Conservation (phyloP, 495 filamentous ascomycete genomes). For the Pyrenula aspistea region DNA sequence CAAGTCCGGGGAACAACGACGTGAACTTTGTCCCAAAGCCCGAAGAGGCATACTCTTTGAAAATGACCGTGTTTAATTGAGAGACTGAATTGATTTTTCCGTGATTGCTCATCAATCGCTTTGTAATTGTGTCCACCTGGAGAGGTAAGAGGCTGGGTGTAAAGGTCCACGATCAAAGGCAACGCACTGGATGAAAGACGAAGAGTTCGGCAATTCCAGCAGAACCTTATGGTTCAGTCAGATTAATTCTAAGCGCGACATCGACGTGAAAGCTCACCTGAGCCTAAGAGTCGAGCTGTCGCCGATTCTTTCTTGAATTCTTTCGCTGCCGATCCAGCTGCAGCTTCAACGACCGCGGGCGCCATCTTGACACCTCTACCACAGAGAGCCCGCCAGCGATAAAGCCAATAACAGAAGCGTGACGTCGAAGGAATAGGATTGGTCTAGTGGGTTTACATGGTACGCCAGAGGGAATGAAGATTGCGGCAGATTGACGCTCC, state of each 20-base stretch:
- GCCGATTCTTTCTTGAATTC: conserved; percentile 80
- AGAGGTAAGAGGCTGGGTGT: conserved; percentile 1
- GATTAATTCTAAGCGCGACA: no score
- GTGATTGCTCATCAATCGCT: conserved; percentile 98
- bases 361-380: conserved; percentile 35
- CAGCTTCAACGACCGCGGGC: conserved; percentile 31
- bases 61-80: conserved; percentile 79
- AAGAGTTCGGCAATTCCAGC: conserved; percentile 93
- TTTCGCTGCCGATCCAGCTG: conserved; percentile 41
- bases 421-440: no score
- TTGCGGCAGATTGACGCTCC: no score
- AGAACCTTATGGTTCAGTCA: conserved; percentile 44
- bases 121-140: conserved; percentile 94
- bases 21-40: conserved; percentile 67
- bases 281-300: conserved; percentile 75
- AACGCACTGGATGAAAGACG: conserved; percentile 81
- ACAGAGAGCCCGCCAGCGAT: no score
- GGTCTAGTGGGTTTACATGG: no score
- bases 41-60: conserved; percentile 76
- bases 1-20: conserved; percentile 90
- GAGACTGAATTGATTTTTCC: conserved; percentile 46
- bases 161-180: conserved; percentile 1
- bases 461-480: no score
- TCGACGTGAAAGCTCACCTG: conserved; percentile 52
- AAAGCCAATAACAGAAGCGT: no score